Evolutionary conservation across 2,329 filamentous ascomycete genomes (phyloP), one percentile per base, ranked within the genome.

Genomic region (Rhynchosporium graminicola): DNA sequence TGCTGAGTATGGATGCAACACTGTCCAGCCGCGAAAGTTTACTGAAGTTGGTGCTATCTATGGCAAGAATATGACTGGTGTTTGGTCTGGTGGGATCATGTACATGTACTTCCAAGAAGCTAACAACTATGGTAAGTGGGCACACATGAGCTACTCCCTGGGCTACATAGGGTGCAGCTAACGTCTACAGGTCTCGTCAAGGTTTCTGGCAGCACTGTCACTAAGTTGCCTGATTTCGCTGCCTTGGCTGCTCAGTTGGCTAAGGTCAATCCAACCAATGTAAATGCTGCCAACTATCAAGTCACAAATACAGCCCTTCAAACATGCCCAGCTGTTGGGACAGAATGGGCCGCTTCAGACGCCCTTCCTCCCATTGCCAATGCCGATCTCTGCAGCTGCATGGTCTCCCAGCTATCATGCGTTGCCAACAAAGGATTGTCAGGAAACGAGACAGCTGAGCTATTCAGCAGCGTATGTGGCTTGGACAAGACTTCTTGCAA

Each of bases 81-180:
- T 97, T 73, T 95, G 95, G 86, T 96, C 91, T 61, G 95, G 95
- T 71, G 95, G 94, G 78, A 97, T 99, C 69, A 92, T 98, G 76
- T 99, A 98, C 85, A 96, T 97, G 92, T 99, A 95, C 82, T 94
- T 92, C 80, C 84, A 97, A 80, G 93, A 97, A 77, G 80, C 76
- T 64, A 98, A 98, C 80, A 81, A 97, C 76, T 99, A 91, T 74
- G 95, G 90, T 83, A 78, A 70, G 80, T 72, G 55, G 9, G 3
- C 4, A 38, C 10, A 13, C 8, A 20, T 12, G 2, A 3, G 3
- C 40, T 31, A 13, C n/a, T 28, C 15, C 15, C 13, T 4, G 26
- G 20, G 29, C 50, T 4, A 3, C 6, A 2, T 36, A 3, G n/a
- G 28, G 20, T 47, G 36, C 50, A 46, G 57, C 67, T 71, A 67